Evolutionary conservation across 2,329 filamentous ascomycete species (phyloP), one percentile per base, ranked within the genome.

Genomic region (Macrophomina phaseolina): DNA sequence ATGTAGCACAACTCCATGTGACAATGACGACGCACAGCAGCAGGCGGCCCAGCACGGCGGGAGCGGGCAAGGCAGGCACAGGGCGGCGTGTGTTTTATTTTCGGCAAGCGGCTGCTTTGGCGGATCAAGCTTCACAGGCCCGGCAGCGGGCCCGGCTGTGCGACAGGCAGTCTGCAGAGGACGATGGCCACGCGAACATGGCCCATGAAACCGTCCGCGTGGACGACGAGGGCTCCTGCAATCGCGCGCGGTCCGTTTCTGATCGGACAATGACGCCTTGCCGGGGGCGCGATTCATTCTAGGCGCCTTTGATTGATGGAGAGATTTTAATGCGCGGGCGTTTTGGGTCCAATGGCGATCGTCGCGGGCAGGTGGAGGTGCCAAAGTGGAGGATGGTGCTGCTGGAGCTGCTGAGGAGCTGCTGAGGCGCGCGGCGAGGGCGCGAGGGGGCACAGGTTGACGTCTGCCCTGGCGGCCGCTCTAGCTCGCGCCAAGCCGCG

Each of bases 321-420:
- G 58, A 62, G 58, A 49, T 36, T 62, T 62, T 62, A 49, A 62
- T 62, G 58, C 58, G 55, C 40, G 40, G 38, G 55, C 55, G 45
- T 36, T 36, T 38, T 48, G 56, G 56, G 42, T 23, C 28, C 56
- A 60, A 62, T 62, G 58, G 42, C 48, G 48, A 51, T 51, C 28
- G n/a, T 51, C 23, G 23, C 7, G 4, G 18, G 48, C 48, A 51
- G 30, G 48, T 30, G 48, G 48, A 51, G 48, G 16, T 28, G 48
- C 45, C 48, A 51, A 23, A 51, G 48, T 51, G 48, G 48, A 51
- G 48, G 48, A 51, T 18, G 7, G 48, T 28, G 48, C 30, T 28
- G n/a, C 40, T 45, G 8, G 11, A 28, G 48, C 48, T 51, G 48
- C 48, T 51, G 48, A 7, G 18, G 45, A 34, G 30, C 18, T 23